Evolutionary conservation across 805 yeast species (phyloP).

Genomic region (Dipodascus albidus): DNA sequence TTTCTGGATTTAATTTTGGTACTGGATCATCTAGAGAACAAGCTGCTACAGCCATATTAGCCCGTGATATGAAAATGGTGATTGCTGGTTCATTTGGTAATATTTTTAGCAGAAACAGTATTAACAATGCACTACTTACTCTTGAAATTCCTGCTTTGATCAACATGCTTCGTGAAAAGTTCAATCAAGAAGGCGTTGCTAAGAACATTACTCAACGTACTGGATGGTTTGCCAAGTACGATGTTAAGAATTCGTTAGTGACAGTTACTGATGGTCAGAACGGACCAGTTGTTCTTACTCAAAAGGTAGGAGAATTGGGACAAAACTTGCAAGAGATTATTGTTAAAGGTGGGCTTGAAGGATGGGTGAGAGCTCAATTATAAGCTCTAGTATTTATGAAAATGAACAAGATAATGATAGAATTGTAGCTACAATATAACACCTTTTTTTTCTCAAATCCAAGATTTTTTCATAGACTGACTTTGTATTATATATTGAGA

Average conservation of each 20-base stretch:
- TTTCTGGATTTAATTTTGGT: constrained; percentile 93
- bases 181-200: constrained; percentile 32
- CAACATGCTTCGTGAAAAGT: constrained; percentile 60
- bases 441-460: too few species aligned
- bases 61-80: constrained; percentile 83
- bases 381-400: constrained; percentile 2
- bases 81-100: constrained; percentile 97
- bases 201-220: constrained; percentile 86
- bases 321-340: constrained; percentile 93
- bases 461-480: too few species aligned
- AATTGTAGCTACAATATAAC: too few species aligned
- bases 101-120: constrained; percentile 89
- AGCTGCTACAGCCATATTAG: constrained; percentile 96
- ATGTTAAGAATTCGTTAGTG: constrained; percentile 75
- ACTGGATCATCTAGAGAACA: constrained; percentile 98
- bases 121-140: constrained; percentile 90
- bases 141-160: constrained; percentile 87
- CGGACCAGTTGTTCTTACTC: constrained; percentile 49
- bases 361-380: constrained; percentile 71
- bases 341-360: constrained; percentile 94
- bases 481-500: not conserved
- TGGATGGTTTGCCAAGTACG: constrained; percentile 89
- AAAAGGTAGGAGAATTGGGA: constrained; percentile 93
- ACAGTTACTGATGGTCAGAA: constrained; percentile 54
- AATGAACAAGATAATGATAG: not conserved